Conservation (phyloP, 2,329 filamentous ascomycete genomes). For the Coniochaeta sp. region DNA sequence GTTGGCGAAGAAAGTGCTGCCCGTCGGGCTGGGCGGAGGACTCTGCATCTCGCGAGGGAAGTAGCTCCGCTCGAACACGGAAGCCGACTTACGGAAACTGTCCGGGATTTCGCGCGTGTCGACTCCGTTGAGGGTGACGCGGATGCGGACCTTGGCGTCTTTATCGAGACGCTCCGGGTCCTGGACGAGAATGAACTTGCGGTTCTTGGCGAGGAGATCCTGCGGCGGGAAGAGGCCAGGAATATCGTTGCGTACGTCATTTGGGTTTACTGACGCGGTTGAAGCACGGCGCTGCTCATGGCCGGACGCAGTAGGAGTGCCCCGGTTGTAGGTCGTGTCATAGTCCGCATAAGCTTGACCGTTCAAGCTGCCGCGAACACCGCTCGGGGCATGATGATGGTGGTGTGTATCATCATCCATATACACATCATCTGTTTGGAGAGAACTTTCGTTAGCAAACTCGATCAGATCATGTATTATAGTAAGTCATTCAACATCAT, state of each 20-base stretch:
- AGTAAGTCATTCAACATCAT: background rate
- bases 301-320: conserved; percentile 45
- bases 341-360: conserved; percentile 70
- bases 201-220: conserved; percentile 80
- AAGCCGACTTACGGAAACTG: conserved; percentile 83
- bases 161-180: conserved; percentile 59
- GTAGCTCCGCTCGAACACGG: conserved; percentile 85
- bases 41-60: conserved; percentile 91
- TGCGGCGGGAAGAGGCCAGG: conserved; percentile 75
- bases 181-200: conserved; percentile 95
- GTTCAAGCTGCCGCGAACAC: conserved; percentile 54
- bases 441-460: background rate
- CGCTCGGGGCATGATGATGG: conserved; percentile 54
- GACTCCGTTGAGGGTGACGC: conserved; percentile 87
- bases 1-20: conserved; percentile 67
- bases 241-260: conserved; percentile 41
- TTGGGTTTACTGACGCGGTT: background rate
- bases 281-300: conserved; percentile 62
- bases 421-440: conserved; percentile 27
- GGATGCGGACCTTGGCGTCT: conserved; percentile 74
- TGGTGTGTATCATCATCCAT: conserved; percentile 49
- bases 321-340: conserved; percentile 54
- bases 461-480: background rate
- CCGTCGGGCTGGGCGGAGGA: conserved; percentile 67
- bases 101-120: conserved; percentile 95